Evolutionary conservation across 768 basidiomycete genomes (phyloP).

Genomic region (Termitomyces sp.): DNA sequence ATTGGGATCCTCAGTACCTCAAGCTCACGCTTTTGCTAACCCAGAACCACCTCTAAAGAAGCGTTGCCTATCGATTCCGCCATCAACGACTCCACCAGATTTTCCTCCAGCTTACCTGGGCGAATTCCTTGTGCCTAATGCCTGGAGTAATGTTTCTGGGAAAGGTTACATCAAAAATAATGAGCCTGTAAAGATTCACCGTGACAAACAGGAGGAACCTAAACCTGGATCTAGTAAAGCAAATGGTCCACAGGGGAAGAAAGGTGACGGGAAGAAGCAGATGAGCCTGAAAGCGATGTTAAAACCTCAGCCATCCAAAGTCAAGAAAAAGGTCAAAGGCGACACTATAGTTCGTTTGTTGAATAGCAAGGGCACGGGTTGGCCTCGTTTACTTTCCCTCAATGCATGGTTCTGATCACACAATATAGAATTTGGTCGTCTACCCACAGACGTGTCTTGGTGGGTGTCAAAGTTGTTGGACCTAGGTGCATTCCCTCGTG

Average conservation of each 20-base stretch:
- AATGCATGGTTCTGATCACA: neutral
- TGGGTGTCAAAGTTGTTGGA: conserved; percentile 78
- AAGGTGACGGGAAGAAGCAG: conserved; percentile 51
- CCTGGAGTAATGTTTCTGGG: conserved; percentile 76
- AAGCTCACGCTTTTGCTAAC: conserved; percentile 4
- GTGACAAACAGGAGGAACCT: conserved; percentile 40
- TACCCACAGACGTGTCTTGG: conserved; percentile 61
- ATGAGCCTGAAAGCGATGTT: conserved; percentile 61
- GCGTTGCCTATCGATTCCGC: conserved; percentile 35
- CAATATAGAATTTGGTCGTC: conserved; percentile 60
- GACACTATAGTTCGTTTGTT: conserved; percentile 65
- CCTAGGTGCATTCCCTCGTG: conserved; percentile 36
- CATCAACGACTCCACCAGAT: conserved; percentile 10
- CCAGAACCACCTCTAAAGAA: conserved; percentile 41
- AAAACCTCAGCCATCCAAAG: conserved; percentile 45
- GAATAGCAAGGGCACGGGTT: conserved; percentile 63
- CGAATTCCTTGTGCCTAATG: conserved; percentile 62
- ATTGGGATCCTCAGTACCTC: conserved; percentile 5
- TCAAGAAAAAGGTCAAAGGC: conserved; percentile 53
- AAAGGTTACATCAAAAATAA: conserved; percentile 60
- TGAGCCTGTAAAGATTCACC: conserved; percentile 54
- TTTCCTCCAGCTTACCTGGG: conserved; percentile 50
- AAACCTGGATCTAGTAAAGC: conserved; percentile 21
- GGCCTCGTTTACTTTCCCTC: conserved; percentile 2
- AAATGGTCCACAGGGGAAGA: conserved; percentile 25